Evolutionary conservation across 768 basidiomycete genomes (phyloP).

Genomic region (Collybia sordida): DNA sequence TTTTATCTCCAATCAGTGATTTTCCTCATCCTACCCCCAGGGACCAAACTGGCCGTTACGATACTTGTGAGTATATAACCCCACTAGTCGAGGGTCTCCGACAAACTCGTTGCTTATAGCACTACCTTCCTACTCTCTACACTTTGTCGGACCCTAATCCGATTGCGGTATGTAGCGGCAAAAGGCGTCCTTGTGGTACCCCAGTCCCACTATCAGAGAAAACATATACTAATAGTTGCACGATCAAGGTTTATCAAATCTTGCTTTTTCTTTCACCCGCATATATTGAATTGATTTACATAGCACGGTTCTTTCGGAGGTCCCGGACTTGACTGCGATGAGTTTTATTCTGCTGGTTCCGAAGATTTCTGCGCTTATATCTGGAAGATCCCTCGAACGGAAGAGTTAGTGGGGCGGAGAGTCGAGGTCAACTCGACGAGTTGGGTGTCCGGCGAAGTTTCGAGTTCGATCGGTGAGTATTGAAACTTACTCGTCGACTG

Average conservation of each 20-base stretch:
- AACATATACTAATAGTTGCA: slow-evolving; percentile 70
- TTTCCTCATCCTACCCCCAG: slow-evolving; percentile 29
- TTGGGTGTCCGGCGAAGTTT: slow-evolving; percentile 35
- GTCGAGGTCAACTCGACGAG: slow-evolving; percentile 41
- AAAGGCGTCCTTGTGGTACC: slow-evolving; percentile 54
- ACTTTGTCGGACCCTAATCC: slow-evolving; percentile 65
- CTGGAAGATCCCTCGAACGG: slow-evolving; percentile 67
- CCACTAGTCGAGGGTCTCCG: neutral
- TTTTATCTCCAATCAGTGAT: too few species aligned
- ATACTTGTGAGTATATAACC: slow-evolving; percentile 50
- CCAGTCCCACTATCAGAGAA: slow-evolving; percentile 43
- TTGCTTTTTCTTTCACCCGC: neutral
- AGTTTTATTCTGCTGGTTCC: slow-evolving; percentile 73
- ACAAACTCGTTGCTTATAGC: slow-evolving; percentile 32
- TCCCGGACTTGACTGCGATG: slow-evolving; percentile 47
- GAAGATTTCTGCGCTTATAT: slow-evolving; percentile 82
- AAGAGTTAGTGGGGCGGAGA: slow-evolving; percentile 43
- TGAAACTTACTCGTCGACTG: too few species aligned
- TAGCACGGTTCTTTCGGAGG: slow-evolving; percentile 81
- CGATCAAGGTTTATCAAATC: slow-evolving; percentile 65
- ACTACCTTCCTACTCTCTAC: slow-evolving; percentile 73
- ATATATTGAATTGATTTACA: slow-evolving; percentile 1
- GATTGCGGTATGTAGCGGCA: slow-evolving; percentile 65
- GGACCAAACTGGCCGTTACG: slow-evolving; percentile 61
- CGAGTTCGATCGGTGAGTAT: slow-evolving; percentile 36